Evolutionary conservation across 176 grass and related monocot species (phyloP).

Genomic region (Tillandsia fasciculata): DNA sequence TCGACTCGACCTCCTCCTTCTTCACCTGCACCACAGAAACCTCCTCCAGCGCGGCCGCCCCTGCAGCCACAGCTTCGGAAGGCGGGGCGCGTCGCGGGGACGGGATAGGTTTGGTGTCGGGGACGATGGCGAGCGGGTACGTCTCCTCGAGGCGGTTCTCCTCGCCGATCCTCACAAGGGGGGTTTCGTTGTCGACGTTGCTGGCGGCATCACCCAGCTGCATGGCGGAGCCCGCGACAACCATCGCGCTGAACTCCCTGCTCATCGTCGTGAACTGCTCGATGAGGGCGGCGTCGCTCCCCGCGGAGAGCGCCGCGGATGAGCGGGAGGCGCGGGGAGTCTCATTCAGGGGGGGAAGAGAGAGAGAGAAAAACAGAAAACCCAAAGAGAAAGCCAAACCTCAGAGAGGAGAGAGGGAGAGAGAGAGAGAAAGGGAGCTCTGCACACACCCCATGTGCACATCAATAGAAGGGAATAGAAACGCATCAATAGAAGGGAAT

Average conservation of each 20-base stretch:
- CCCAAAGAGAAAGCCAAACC: too few relatives aligned
- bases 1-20: slow-evolving; percentile 59
- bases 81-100: background rate
- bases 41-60: slow-evolving; percentile 7
- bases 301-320: background rate
- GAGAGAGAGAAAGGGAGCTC: too few relatives aligned
- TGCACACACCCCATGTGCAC: too few relatives aligned
- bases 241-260: slow-evolving; percentile 65
- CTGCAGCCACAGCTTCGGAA: background rate
- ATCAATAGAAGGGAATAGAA: too few relatives aligned
- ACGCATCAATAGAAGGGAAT: too few relatives aligned
- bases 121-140: slow-evolving; percentile 49
- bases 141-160: slow-evolving; percentile 33
- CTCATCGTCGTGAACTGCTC: slow-evolving; percentile 53
- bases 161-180: slow-evolving; percentile 35
- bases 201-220: background rate
- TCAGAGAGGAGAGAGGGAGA: too few relatives aligned
- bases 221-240: slow-evolving; percentile 41
- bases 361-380: too few relatives aligned
- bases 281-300: slow-evolving; percentile 16
- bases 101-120: slow-evolving; percentile 20
- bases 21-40: slow-evolving; percentile 39
- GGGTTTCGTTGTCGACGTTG: background rate
- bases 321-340: background rate
- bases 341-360: too few relatives aligned